Conservation (phyloP, 108 stramenopile species). For the Aurantiochytrium sp. region DNA sequence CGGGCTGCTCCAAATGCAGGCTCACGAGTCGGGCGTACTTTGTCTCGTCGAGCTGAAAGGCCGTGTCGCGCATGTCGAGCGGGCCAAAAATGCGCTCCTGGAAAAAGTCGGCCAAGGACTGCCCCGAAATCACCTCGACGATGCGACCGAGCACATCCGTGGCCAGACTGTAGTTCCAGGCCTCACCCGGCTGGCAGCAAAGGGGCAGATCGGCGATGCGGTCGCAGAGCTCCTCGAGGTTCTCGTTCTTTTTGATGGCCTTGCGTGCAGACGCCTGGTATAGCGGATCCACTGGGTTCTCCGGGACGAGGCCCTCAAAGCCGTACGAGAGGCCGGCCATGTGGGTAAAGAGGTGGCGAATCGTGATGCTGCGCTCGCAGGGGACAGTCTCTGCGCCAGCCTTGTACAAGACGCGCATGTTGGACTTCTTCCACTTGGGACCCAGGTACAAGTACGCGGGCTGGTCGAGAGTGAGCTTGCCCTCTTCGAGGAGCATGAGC, state of each 20-base stretch:
- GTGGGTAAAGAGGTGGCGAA: conserved; percentile 22
- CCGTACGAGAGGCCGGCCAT: conserved; percentile 28
- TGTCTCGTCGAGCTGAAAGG: conserved; percentile 11
- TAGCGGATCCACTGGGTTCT: not conserved
- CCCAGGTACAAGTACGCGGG: conserved; percentile 3
- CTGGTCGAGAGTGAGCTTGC: conserved; percentile 20
- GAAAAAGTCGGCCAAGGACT: conserved; percentile 7
- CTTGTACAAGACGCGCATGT: not conserved
- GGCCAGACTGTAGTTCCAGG: conserved; percentile 8
- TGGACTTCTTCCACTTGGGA: not conserved
- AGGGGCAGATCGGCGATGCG: conserved; percentile 5
- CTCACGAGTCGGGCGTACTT: not conserved
- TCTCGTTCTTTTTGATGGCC: not conserved
- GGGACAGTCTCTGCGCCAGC: conserved; percentile 1
- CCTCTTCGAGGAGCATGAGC: conserved; percentile 20
- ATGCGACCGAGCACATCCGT: conserved; percentile 23
- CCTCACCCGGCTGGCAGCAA: conserved; percentile 21
- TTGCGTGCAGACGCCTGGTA: not conserved
- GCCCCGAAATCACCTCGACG: conserved; percentile 18
- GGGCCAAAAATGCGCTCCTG: conserved; percentile 19
- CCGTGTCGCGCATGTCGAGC: conserved; percentile 22
- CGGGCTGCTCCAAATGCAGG: not conserved
- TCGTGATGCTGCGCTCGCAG: not conserved
- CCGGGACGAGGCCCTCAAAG: not conserved
- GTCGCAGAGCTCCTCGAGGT: conserved; percentile 16